These are phyloP conservation scores for Chalara sp. DNA, from an alignment of 2,329 filamentous ascomycete genomes.

Conservation along the genomic window DNA sequence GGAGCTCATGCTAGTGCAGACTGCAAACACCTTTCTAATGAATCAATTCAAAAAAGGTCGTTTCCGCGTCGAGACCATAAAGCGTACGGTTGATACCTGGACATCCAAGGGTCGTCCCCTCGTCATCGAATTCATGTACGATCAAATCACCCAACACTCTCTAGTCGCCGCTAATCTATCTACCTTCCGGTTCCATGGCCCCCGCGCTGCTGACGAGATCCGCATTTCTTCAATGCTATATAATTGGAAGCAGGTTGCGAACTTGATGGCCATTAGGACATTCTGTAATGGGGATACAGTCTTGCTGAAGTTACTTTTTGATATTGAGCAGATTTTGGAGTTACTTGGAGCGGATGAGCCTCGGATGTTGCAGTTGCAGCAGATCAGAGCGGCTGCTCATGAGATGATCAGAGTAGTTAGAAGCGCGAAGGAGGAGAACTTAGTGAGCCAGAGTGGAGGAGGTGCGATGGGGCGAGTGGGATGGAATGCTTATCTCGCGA, in stretches of 20 bases:
- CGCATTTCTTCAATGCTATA: conserved; percentile 35
- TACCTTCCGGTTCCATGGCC: conserved; percentile 38
- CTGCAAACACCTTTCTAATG: conserved; percentile 28
- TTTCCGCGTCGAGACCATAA: conserved; percentile 22
- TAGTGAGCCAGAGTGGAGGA: too few species aligned
- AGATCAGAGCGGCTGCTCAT: conserved; percentile 18
- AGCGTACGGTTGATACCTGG: conserved; percentile 29
- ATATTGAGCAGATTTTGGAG: conserved; percentile 40
- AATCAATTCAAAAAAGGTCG: conserved; percentile 24
- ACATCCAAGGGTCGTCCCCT: conserved; percentile 37
- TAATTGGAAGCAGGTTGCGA: conserved; percentile 40
- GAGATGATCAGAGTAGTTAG: conserved; percentile 17
- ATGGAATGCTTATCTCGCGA: too few species aligned
- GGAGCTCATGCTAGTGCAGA: conserved; percentile 25
- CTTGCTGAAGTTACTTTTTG: conserved; percentile 41
- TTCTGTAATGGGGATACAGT: conserved; percentile 42
- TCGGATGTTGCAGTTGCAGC: conserved; percentile 21
- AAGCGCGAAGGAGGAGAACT: conserved; percentile 6
- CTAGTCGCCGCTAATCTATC: conserved; percentile 39
- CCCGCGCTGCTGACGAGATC: conserved; percentile 31
- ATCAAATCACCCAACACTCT: conserved; percentile 41
- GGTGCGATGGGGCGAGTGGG: too few species aligned
- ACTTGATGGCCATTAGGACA: conserved; percentile 40
- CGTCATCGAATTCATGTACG: conserved; percentile 45
- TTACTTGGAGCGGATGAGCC: conserved; percentile 32